Evolutionary conservation across 2,329 filamentous ascomycete species (phyloP), one percentile per base, ranked within the genome.

Genomic region (Elsinoe perseae): DNA sequence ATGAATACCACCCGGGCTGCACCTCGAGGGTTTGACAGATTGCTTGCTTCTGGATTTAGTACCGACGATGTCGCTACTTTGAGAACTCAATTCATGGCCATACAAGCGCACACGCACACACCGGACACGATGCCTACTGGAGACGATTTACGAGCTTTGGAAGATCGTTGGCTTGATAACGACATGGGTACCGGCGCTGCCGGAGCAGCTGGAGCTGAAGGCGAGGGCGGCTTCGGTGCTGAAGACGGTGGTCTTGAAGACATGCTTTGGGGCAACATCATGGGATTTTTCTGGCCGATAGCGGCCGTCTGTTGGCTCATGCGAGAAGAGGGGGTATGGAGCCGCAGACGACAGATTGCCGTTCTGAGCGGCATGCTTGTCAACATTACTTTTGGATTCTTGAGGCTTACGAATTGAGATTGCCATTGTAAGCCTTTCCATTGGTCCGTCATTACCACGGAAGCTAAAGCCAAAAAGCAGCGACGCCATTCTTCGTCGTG

Each of bases 211-310:
- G 72, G 69, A n/a, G 67, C 65, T 9, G 66, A 65, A 23, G 69
- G 70, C 3, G 66, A 70, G 44, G 69, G 69, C 20, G 75, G 77
- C 2, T 77, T 78, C 34, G 77, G 76, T 23, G 75, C 80, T 56
- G 70, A 76, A 42, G 75, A 75, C 42, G 83, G 81, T 0, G 79
- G 87, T 9, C 74, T 95, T 43, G 92, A 97, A 66, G 85, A 95
- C 65, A 82, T 96, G 75, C 77, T 97, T 58, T 87, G 85, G 72
- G 93, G 91, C 3, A 89, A 93, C 70, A 75, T 95, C 58, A 87
- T 93, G 65, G 93, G 93, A 0, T 98, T 97, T 75, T 87, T 98
- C 69, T 97, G 92, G 82, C 93, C 93, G 3, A 71, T 97, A 8
- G 92, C 89, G 0, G 90, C 88, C 64, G 75, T 92, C 57, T 83